Evolutionary conservation across 2,329 filamentous ascomycete genomes (phyloP).

Genomic region (Thermothelomyces thermophilus): DNA sequence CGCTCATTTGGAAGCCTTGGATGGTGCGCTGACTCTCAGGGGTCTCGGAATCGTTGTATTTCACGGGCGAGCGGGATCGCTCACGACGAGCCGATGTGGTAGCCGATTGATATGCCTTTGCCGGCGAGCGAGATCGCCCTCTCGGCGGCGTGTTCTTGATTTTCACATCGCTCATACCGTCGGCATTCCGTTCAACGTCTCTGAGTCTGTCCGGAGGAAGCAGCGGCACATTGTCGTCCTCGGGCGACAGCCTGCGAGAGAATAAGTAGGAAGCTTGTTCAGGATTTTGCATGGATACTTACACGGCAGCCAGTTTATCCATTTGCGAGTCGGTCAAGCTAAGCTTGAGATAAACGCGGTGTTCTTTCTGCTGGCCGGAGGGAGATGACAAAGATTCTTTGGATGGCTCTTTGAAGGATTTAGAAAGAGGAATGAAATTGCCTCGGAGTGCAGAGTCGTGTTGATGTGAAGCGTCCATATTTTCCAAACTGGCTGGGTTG

Average conservation of each 20-base stretch:
- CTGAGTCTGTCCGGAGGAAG: slow-evolving; percentile 6
- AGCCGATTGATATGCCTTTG: slow-evolving; percentile 3
- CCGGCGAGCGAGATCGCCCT: slow-evolving; percentile 17
- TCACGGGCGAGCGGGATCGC: slow-evolving; percentile 24
- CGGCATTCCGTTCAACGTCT: neutral
- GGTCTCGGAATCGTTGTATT: slow-evolving; percentile 10
- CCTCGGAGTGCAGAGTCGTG: slow-evolving; percentile 29
- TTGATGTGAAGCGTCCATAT: slow-evolving; percentile 1
- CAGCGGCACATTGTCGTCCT: slow-evolving; percentile 4
- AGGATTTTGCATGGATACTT: slow-evolving; percentile 19
- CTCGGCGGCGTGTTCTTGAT: slow-evolving; percentile 4
- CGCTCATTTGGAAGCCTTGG: slow-evolving; percentile 2
- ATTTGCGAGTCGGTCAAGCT: slow-evolving; percentile 45
- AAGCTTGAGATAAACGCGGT: slow-evolving; percentile 41
- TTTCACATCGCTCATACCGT: neutral
- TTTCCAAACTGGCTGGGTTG: neutral
- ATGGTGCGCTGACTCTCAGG: slow-evolving; percentile 6
- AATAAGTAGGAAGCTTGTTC: neutral
- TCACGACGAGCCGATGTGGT: slow-evolving; percentile 8
- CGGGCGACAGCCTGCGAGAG: slow-evolving; percentile 9
- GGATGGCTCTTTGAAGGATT: slow-evolving; percentile 7
- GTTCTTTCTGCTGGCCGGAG: slow-evolving; percentile 30
- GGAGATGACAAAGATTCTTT: slow-evolving; percentile 31
- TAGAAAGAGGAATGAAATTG: slow-evolving; percentile 34
- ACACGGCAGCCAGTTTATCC: slow-evolving; percentile 43